Evolutionary conservation across 768 basidiomycete species (phyloP).

Genomic region (Cubamyces lactineus): DNA sequence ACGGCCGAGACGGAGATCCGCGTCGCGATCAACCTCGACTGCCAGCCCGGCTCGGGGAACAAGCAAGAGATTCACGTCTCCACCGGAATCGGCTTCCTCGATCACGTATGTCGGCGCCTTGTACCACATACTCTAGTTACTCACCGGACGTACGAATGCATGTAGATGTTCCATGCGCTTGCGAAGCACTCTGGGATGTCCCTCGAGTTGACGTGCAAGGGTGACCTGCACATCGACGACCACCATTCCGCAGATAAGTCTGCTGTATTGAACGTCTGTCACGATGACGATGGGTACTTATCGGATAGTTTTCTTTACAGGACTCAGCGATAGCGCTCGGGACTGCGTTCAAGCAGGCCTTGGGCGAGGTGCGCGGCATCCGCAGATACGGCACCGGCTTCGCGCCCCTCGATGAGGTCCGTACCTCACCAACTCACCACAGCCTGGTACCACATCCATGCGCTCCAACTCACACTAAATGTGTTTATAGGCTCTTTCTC

Average conservation of each 20-base stretch:
- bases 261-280: slow-evolving; percentile 11
- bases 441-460: too few species aligned
- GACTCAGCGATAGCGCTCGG: slow-evolving; percentile 88
- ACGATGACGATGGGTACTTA: slow-evolving; percentile 13
- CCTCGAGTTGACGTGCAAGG: slow-evolving; percentile 86
- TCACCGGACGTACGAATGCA: background rate
- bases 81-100: slow-evolving; percentile 98
- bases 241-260: slow-evolving; percentile 98
- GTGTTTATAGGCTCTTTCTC: slow-evolving; percentile 75
- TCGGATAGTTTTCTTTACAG: slow-evolving; percentile 53
- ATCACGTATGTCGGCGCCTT: slow-evolving; percentile 68
- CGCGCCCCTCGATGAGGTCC: slow-evolving; percentile 95
- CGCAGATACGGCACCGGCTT: slow-evolving; percentile 94
- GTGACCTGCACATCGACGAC: slow-evolving; percentile 97
- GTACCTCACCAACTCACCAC: slow-evolving; percentile 14
- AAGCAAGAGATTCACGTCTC: slow-evolving; percentile 80
- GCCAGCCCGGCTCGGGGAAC: slow-evolving; percentile 59
- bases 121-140: too few species aligned
- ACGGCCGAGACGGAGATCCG: slow-evolving; percentile 92
- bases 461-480: background rate
- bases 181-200: slow-evolving; percentile 98
- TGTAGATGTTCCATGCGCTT: slow-evolving; percentile 95
- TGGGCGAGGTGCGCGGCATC: slow-evolving; percentile 95
- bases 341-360: slow-evolving; percentile 89
- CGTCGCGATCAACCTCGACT: slow-evolving; percentile 83